A percentile compares a stretch with the other conserved stretches of the same genome.
Evolutionary conservation across 768 basidiomycete species (phyloP).

Genomic region (Pulveroboletus sp.): DNA sequence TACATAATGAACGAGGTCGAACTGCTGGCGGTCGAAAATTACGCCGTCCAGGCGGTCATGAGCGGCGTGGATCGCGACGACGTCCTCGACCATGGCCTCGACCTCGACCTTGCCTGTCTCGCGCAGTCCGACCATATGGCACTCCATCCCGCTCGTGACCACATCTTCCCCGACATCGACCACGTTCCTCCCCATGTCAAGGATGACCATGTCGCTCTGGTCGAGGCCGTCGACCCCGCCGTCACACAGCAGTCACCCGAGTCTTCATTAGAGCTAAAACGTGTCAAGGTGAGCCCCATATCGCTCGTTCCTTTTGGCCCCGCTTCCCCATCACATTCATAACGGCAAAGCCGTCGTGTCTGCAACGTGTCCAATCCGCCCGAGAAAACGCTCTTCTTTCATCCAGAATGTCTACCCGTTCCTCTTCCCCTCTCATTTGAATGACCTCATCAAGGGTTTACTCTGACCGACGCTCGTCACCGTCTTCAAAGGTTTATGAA

Average conservation of each 20-base stretch:
- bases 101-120: constrained; percentile 28
- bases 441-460: constrained; percentile 31
- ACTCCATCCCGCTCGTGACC: constrained; percentile 30
- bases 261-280: constrained; percentile 71
- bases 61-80: constrained; percentile 38
- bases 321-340: constrained; percentile 21
- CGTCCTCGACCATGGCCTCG: constrained; percentile 31
- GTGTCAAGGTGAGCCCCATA: constrained; percentile 65
- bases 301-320: constrained; percentile 12
- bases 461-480: constrained; percentile 29
- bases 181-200: constrained; percentile 34
- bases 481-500: constrained; percentile 77
- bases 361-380: constrained; percentile 23
- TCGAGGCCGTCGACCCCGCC: constrained; percentile 36
- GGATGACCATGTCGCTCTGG: constrained; percentile 30
- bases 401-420: constrained; percentile 16
- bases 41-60: constrained; percentile 34
- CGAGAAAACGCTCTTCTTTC: constrained; percentile 10
- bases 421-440: constrained; percentile 17
- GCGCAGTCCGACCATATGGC: constrained; percentile 27
- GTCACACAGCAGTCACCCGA: constrained; percentile 54
- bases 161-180: constrained; percentile 31
- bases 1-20: no score
- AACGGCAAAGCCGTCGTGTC: constrained; percentile 17
- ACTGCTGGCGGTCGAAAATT: constrained; percentile 18